Conservation (phyloP, 495 filamentous ascomycete species). For the Eremomyces bilateralis region DNA sequence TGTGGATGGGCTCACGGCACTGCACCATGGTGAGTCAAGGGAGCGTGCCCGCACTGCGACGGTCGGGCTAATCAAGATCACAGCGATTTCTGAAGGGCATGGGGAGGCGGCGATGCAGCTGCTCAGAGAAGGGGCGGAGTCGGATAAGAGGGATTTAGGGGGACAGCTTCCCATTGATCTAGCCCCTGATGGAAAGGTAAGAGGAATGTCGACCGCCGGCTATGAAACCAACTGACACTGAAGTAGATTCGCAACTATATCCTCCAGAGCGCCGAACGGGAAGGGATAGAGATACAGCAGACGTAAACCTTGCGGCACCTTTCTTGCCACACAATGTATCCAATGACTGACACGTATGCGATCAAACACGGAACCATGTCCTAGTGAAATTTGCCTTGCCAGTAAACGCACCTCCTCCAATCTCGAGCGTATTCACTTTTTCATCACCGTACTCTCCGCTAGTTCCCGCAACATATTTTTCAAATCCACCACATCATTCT, state of each 20-base stretch:
- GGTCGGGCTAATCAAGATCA: no score
- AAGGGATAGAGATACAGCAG: constrained; percentile 48
- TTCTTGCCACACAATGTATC: no score
- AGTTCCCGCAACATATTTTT: constrained; percentile 91
- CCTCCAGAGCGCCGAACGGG: constrained; percentile 53
- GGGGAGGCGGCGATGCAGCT: constrained; percentile 69
- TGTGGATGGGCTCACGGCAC: constrained; percentile 54
- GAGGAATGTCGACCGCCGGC: no score
- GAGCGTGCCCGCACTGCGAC: constrained; percentile 11
- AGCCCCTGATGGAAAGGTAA: constrained; percentile 59
- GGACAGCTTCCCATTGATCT: constrained; percentile 57
- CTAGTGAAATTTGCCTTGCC: no score
- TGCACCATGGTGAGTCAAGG: constrained; percentile 47
- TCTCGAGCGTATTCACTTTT: constrained; percentile 16
- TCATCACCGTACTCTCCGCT: constrained; percentile 66
- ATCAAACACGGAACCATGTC: no score
- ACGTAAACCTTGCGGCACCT: not conserved
- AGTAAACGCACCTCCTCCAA: no score
- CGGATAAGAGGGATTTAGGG: constrained; percentile 52
- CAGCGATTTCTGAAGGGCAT: constrained; percentile 64
- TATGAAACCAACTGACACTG: no score
- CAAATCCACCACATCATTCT: constrained; percentile 71
- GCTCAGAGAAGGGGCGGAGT: constrained; percentile 66
- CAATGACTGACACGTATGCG: no score
- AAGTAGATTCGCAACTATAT: constrained; percentile 60